These are phyloP conservation scores for Globisporangium camurandrum DNA, from an alignment of 352 stramenopile species.

Conservation along the genomic window DNA sequence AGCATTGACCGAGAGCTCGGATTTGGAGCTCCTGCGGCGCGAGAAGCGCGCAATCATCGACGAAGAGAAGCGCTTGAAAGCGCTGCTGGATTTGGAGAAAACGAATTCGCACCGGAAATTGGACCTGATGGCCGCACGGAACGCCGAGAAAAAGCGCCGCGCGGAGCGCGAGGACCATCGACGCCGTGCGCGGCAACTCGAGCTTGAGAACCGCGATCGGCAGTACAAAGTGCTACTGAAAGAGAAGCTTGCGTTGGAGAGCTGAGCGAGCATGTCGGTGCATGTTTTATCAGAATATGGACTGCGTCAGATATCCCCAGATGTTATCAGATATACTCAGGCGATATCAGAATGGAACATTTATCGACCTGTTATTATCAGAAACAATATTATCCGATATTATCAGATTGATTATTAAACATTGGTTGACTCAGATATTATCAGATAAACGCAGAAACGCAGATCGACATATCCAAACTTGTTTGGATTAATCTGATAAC, in stretches of 20 bases:
- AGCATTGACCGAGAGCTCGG: constrained; percentile 81
- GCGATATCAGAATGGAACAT: too few relatives aligned
- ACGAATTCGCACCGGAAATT: constrained; percentile 89
- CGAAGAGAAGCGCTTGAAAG: constrained; percentile 91
- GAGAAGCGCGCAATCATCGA: constrained; percentile 94
- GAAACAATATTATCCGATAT: too few relatives aligned
- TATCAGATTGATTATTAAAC: too few relatives aligned
- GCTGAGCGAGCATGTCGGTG: too few relatives aligned
- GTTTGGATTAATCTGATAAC: too few relatives aligned
- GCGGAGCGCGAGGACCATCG: constrained; percentile 86
- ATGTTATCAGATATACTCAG: too few relatives aligned
- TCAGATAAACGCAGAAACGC: too few relatives aligned
- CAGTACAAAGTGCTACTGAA: constrained; percentile 70
- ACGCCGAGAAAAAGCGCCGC: constrained; percentile 87
- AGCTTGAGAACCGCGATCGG: constrained; percentile 54
- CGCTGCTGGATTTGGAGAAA: constrained; percentile 91
- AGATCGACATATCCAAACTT: too few relatives aligned
- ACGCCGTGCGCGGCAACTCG: constrained; percentile 48
- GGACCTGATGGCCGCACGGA: constrained; percentile 85
- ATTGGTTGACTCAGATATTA: too few relatives aligned
- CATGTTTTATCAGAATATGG: too few relatives aligned
- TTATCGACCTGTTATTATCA: too few relatives aligned
- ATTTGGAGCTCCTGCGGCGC: constrained; percentile 86
- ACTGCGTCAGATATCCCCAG: too few relatives aligned
- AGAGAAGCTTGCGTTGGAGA: constrained; percentile 69